A percentile compares a stretch with the other conserved stretches of the same genome.
Evolutionary conservation across 2,329 filamentous ascomycete species (phyloP).

Genomic region (Lasiodiplodia hormozganensis): DNA sequence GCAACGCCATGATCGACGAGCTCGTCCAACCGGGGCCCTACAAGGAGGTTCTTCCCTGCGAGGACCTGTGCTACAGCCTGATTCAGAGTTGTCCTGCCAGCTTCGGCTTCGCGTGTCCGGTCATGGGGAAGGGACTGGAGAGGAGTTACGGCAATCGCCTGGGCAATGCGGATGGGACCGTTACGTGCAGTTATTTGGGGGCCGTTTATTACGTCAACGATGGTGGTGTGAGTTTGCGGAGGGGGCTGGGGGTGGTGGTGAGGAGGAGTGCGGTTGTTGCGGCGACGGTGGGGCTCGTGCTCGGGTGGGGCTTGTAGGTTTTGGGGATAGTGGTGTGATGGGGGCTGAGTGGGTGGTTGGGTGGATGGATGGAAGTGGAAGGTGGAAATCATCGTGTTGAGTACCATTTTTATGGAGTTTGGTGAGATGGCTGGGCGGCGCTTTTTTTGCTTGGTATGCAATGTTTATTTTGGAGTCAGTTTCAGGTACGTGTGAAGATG

Average conservation of each 20-base stretch:
- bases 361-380: not conserved
- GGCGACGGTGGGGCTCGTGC: not conserved
- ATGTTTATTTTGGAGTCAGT: too few species aligned
- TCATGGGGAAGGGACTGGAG: conserved; percentile 53
- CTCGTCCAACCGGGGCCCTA: conserved; percentile 83
- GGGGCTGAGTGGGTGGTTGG: not conserved
- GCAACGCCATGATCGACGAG: conserved; percentile 76
- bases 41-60: conserved; percentile 88
- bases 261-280: not conserved
- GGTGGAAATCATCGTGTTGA: too few species aligned
- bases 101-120: conserved; percentile 79
- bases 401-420: too few species aligned
- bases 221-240: not conserved
- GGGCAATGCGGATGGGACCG: conserved; percentile 39
- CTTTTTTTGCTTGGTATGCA: too few species aligned
- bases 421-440: too few species aligned
- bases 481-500: too few species aligned
- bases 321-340: not conserved
- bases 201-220: conserved; percentile 48
- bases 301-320: not conserved
- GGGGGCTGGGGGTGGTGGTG: not conserved
- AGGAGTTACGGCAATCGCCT: conserved; percentile 55
- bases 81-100: conserved; percentile 83
- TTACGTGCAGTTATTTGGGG: conserved; percentile 51
- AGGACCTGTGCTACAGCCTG: conserved; percentile 84